phyloP scores from a whole-genome alignment of 2,329 filamentous ascomycete species.

The Apiospora sp. region DNA sequence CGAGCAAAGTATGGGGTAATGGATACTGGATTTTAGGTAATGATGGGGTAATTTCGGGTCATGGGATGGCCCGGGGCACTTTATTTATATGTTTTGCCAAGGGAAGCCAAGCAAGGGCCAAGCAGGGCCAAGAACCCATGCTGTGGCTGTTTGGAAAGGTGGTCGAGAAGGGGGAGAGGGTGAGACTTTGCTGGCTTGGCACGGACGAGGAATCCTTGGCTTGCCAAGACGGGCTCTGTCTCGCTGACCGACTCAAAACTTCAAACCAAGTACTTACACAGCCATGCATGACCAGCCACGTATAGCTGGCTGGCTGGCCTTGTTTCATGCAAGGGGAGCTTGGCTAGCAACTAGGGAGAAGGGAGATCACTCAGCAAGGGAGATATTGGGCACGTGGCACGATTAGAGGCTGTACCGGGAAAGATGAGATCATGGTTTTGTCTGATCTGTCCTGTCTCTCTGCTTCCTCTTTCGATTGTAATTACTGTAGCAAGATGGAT shows the following conservation, averaged over 20 bases:
- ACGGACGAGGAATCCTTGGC: background rate
- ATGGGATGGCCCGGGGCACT: background rate
- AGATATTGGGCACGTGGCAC: too few species aligned
- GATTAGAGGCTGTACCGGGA: background rate
- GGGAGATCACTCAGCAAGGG: too few species aligned
- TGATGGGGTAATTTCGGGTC: slow-evolving; percentile 12
- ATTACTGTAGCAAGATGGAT: background rate
- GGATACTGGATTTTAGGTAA: slow-evolving; percentile 20
- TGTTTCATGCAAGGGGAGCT: background rate
- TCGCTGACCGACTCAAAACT: background rate
- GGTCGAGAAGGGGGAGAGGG: background rate
- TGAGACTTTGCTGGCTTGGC: too few species aligned
- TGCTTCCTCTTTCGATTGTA: background rate
- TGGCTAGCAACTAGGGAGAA: too few species aligned
- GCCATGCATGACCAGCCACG: background rate
- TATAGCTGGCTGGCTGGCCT: background rate
- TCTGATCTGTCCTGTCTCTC: background rate
- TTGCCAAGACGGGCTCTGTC: background rate
- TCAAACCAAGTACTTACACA: background rate
- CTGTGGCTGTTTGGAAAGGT: background rate
- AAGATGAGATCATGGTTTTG: background rate
- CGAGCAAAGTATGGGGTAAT: slow-evolving; percentile 13
- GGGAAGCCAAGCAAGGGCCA: background rate
- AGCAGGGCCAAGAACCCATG: background rate
- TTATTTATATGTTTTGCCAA: slow-evolving; percentile 15